These are phyloP conservation scores for Saccharomycopsis guyanensis DNA, from an alignment of 805 yeast genomes.

Conservation along the genomic window DNA sequence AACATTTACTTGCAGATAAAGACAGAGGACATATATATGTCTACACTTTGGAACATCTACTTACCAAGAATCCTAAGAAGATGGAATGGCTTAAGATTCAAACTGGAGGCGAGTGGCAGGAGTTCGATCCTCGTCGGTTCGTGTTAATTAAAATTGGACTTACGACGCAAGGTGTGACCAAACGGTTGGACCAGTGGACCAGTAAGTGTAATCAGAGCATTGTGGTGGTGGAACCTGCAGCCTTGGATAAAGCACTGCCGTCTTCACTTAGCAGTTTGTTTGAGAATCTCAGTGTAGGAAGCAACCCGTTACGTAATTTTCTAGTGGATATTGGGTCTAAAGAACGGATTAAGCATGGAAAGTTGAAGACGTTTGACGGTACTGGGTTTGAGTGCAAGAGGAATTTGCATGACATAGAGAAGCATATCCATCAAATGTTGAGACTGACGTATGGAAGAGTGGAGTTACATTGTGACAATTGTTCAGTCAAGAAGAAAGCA, in stretches of 20 bases:
- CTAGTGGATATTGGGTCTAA: constrained; percentile 1
- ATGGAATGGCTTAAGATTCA: constrained; percentile 33
- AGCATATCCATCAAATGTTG: constrained; percentile 34
- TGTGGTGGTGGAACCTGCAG: constrained; percentile 31
- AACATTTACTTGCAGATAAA: too few relatives aligned
- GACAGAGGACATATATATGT: constrained; percentile 40
- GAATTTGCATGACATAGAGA: constrained; percentile 34
- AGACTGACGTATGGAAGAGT: constrained; percentile 40
- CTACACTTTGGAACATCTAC: constrained; percentile 38
- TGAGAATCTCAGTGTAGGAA: not conserved
- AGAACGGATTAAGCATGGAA: constrained; percentile 1
- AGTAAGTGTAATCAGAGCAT: constrained; percentile 42
- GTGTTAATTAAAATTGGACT: constrained; percentile 46
- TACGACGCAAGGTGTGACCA: constrained; percentile 39
- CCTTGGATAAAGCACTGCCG: constrained; percentile 14
- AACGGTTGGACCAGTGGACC: constrained; percentile 45
- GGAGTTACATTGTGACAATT: constrained; percentile 40
- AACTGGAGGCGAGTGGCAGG: constrained; percentile 27
- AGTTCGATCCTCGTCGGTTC: constrained; percentile 32
- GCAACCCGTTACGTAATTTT: not conserved
- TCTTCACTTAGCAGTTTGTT: not conserved
- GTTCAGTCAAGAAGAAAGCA: constrained; percentile 25
- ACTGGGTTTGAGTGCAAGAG: constrained; percentile 32
- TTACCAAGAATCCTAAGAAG: constrained; percentile 25
- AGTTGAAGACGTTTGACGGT: constrained; percentile 23